These are phyloP conservation scores for Piromyces finnis DNA, from an alignment of 192 early-diverging fungal species.

Conservation along the genomic window DNA sequence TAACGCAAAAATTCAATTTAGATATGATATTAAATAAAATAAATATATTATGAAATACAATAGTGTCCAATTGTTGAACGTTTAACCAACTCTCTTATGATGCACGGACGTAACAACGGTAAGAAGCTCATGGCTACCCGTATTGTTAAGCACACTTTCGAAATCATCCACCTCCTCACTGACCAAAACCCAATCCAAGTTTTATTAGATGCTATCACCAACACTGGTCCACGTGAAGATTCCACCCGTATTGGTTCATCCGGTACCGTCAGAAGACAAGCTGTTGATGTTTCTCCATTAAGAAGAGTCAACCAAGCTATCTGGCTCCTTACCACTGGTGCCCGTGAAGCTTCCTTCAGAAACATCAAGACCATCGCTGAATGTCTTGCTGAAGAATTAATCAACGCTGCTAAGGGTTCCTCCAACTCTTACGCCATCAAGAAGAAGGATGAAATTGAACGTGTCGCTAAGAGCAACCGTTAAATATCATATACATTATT, in stretches of 20 bases:
- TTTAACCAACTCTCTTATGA: conserved; percentile 96
- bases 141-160: conserved; percentile 98
- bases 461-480: conserved; percentile 24
- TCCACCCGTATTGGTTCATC: conserved; percentile 94
- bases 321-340: conserved; percentile 81
- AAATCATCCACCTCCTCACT: conserved; percentile 95
- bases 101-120: conserved; percentile 99
- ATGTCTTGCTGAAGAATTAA: conserved; percentile 97
- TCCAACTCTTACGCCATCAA: conserved; percentile 99
- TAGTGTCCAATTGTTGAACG: conserved; percentile 96
- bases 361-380: conserved; percentile 99
- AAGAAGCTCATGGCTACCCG: conserved; percentile 98
- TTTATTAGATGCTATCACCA: conserved; percentile 94
- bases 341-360: conserved; percentile 95
- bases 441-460: conserved; percentile 98
- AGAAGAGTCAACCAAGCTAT: conserved; percentile 95
- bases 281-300: conserved; percentile 97
- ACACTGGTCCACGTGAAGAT: conserved; percentile 98
- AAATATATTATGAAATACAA: too few relatives aligned
- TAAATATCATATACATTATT: neutral
- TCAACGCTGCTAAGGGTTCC: conserved; percentile 95
- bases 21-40: too few relatives aligned
- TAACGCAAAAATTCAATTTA: too few relatives aligned
- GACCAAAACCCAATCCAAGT: conserved; percentile 98
- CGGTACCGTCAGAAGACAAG: conserved; percentile 97